Evolutionary conservation across 352 stramenopile genomes (phyloP).

Genomic region (Phytophthora hybrid): DNA sequence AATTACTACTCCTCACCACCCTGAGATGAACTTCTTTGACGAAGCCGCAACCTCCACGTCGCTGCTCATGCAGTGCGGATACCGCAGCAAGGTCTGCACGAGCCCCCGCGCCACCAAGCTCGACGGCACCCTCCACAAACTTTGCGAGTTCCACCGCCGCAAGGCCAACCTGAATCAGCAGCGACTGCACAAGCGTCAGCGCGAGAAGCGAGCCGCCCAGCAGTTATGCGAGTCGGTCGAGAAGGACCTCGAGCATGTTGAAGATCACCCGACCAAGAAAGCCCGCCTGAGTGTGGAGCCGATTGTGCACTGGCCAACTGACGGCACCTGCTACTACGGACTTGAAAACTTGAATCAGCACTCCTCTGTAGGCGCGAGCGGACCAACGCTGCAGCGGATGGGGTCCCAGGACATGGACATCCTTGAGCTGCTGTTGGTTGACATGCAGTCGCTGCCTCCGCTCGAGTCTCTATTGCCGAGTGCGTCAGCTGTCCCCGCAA

Average conservation of each 20-base stretch:
- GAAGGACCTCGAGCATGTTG: background rate
- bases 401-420: slow-evolving; percentile 29
- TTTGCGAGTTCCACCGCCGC: slow-evolving; percentile 63
- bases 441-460: slow-evolving; percentile 30
- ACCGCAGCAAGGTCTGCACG: slow-evolving; percentile 61
- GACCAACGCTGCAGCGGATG: slow-evolving; percentile 10
- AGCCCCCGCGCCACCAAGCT: slow-evolving; percentile 53
- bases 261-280: background rate
- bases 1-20: background rate
- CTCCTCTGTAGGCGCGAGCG: background rate
- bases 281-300: background rate
- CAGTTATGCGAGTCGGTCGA: background rate
- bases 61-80: slow-evolving; percentile 38
- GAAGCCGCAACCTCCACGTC: slow-evolving; percentile 19
- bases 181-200: slow-evolving; percentile 47
- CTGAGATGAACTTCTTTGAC: slow-evolving; percentile 18
- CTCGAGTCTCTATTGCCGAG: slow-evolving; percentile 22
- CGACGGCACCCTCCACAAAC: slow-evolving; percentile 56
- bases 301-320: background rate
- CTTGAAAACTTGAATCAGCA: slow-evolving; percentile 5
- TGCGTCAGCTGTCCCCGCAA: background rate
- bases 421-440: slow-evolving; percentile 27
- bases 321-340: slow-evolving; percentile 10
- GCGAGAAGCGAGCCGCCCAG: slow-evolving; percentile 19
- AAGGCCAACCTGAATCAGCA: slow-evolving; percentile 67